Evolutionary conservation across 805 yeast species (phyloP).

Genomic region (Lachancea nothofagi): DNA sequence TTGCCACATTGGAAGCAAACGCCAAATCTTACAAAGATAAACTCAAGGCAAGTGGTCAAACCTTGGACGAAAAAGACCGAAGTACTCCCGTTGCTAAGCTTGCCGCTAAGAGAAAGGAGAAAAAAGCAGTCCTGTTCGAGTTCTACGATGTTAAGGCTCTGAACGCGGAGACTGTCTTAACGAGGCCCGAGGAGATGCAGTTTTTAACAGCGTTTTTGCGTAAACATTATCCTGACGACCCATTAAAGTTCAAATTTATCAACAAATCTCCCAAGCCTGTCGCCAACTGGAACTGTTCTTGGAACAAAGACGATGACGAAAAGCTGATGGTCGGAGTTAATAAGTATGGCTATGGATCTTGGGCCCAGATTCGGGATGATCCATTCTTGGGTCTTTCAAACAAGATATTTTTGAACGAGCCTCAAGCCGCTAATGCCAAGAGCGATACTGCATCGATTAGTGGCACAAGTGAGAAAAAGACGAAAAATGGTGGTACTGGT

Average conservation of each 20-base stretch:
- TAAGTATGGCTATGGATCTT: conserved; percentile 93
- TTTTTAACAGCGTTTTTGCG: conserved; percentile 50
- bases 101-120: conserved; percentile 69
- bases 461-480: conserved; percentile 18
- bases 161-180: conserved; percentile 82
- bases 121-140: conserved; percentile 84
- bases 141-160: conserved; percentile 80
- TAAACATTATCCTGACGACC: conserved; percentile 48
- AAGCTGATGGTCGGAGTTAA: conserved; percentile 80
- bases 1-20: conserved; percentile 54
- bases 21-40: conserved; percentile 51
- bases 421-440: conserved; percentile 15
- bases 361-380: conserved; percentile 93
- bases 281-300: conserved; percentile 83
- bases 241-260: conserved; percentile 54
- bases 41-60: conserved; percentile 34
- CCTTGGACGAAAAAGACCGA: conserved; percentile 30
- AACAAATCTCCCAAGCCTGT: conserved; percentile 65
- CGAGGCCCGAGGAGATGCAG: conserved; percentile 81
- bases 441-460: conserved; percentile 5
- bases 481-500: conserved; percentile 25
- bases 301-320: conserved; percentile 81
- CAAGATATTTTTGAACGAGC: conserved; percentile 65
- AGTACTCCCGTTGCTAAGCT: conserved; percentile 47
- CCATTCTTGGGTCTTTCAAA: conserved; percentile 83